These are phyloP conservation scores for Pseudozyma tsukubaensis DNA, from an alignment of 1,284 basidiomycete species.

Conservation along the genomic window DNA sequence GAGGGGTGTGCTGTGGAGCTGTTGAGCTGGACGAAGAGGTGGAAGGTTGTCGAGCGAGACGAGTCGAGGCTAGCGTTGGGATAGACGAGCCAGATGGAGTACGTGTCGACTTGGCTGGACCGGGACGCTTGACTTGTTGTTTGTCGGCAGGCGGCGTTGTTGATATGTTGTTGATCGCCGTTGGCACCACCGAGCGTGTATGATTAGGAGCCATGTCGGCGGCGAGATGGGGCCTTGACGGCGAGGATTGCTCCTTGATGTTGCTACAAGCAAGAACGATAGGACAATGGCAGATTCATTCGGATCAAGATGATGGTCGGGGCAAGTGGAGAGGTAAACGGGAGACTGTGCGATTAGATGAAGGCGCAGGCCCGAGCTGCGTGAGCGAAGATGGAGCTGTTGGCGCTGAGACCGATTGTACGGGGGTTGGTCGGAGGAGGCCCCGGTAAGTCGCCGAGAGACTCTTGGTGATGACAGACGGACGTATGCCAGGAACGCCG, in stretches of 20 bases:
- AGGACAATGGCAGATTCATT: background rate
- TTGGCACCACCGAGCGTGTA: background rate
- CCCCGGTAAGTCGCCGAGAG: no score
- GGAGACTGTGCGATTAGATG: background rate
- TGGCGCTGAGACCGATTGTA: no score
- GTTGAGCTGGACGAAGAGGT: conserved; percentile 19
- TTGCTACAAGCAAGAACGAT: conserved; percentile 5
- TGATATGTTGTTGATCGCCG: conserved; percentile 5
- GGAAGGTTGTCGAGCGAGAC: conserved; percentile 22
- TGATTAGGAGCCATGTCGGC: conserved; percentile 23
- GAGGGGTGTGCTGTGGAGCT: conserved; percentile 10
- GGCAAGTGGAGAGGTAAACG: background rate
- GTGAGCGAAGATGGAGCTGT: no score
- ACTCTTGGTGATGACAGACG: no score
- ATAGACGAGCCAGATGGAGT: conserved; percentile 20
- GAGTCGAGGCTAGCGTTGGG: conserved; percentile 11
- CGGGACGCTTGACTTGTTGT: background rate
- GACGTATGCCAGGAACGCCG: no score
- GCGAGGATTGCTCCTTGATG: conserved; percentile 8
- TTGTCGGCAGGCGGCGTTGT: conserved; percentile 14
- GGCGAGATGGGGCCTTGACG: background rate
- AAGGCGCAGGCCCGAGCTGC: background rate
- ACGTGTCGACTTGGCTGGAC: conserved; percentile 9
- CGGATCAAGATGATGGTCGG: background rate
- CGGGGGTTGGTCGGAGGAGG: no score